Evolutionary conservation across 352 stramenopile genomes (phyloP).

Genomic region (Achlya hypogyna): DNA sequence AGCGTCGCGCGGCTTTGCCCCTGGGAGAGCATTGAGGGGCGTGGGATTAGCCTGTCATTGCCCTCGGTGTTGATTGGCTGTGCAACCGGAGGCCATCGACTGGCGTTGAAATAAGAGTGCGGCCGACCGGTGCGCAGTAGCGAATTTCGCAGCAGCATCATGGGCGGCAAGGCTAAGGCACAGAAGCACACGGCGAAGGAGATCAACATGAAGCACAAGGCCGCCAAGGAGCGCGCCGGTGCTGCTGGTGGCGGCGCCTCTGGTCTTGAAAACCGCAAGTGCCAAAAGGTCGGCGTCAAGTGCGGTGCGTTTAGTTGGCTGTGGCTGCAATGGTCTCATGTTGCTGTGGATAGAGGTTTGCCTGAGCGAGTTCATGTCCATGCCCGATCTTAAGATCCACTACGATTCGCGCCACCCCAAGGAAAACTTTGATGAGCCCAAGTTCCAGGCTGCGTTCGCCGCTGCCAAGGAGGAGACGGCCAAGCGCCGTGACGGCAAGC

Average conservation of each 20-base stretch:
- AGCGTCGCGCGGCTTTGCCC: too few species aligned
- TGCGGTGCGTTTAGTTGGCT: background rate
- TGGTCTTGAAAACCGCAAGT: constrained; percentile 12
- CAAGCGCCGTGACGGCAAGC: constrained; percentile 9
- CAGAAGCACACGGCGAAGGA: constrained; percentile 72
- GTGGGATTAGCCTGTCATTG: too few species aligned
- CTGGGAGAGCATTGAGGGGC: too few species aligned
- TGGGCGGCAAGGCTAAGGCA: constrained; percentile 69
- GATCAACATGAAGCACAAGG: constrained; percentile 34
- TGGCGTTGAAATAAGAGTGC: too few species aligned
- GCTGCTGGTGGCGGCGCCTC: background rate
- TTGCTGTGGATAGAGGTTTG: background rate
- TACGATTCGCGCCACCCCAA: constrained; percentile 8
- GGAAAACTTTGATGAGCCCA: constrained; percentile 4
- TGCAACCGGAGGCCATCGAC: background rate
- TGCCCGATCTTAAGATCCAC: constrained; percentile 12
- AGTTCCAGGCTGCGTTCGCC: background rate
- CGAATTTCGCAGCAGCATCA: constrained; percentile 21
- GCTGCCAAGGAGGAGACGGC: constrained; percentile 13
- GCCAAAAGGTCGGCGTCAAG: constrained; percentile 15
- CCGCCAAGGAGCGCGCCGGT: constrained; percentile 14
- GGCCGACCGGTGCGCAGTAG: too few species aligned
- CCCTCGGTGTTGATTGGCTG: background rate
- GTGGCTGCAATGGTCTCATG: background rate
- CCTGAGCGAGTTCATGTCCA: constrained; percentile 10